phyloP scores from a whole-genome alignment of 768 basidiomycete genomes.

The Hygrocybe punicea region DNA sequence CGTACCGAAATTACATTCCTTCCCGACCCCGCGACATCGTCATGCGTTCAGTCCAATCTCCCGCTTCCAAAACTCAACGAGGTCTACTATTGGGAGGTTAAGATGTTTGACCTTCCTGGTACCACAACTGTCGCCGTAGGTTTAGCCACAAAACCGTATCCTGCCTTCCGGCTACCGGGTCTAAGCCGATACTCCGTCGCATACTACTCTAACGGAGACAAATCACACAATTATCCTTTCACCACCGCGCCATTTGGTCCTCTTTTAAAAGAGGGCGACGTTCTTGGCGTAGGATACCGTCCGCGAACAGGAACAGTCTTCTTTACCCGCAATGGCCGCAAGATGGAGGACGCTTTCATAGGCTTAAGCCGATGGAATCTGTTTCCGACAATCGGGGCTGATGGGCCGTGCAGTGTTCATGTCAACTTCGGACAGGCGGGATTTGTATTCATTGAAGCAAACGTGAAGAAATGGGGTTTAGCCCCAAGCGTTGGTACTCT shows the following conservation, averaged over 20 bases:
- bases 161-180: conserved; percentile 89
- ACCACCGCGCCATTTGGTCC: conserved; percentile 81
- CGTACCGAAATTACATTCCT: conserved; percentile 98
- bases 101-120: conserved; percentile 95
- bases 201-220: conserved; percentile 95
- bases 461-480: conserved; percentile 99
- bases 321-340: conserved; percentile 96
- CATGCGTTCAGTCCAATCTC: conserved; percentile 93
- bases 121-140: conserved; percentile 89
- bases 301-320: conserved; percentile 98
- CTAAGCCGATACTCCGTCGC: conserved; percentile 84
- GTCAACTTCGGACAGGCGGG: conserved; percentile 97
- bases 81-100: conserved; percentile 99
- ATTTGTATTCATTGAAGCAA: conserved; percentile 98
- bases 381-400: conserved; percentile 95
- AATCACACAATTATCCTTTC: conserved; percentile 96
- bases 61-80: conserved; percentile 97
- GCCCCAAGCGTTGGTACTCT: conserved; percentile 96
- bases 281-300: conserved; percentile 92
- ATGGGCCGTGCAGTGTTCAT: conserved; percentile 94
- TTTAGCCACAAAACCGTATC: conserved; percentile 95
- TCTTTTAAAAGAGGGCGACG: conserved; percentile 86
- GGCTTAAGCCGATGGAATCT: conserved; percentile 89
- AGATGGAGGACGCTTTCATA: conserved; percentile 92
- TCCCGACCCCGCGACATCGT: conserved; percentile 90